Percentiles rank a stretch among this genome's conserved stretches.
phyloP scores from a whole-genome alignment of 371 early-diverging fungal species.

The Actinomortierella ambigua region DNA sequence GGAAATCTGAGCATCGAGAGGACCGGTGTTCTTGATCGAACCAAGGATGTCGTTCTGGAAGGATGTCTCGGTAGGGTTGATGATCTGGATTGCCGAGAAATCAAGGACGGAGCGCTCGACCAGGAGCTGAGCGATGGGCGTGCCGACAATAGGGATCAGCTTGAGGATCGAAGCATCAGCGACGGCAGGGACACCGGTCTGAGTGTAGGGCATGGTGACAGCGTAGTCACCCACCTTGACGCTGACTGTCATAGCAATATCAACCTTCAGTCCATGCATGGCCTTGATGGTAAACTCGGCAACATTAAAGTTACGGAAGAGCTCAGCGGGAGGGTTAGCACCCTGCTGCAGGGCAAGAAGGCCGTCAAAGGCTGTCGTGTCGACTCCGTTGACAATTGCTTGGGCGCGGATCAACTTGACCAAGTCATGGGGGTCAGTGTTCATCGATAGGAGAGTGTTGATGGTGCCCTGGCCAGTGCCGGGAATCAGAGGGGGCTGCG shows the following conservation, averaged over 20 bases:
- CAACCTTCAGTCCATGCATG: conserved; percentile 54
- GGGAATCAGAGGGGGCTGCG: conserved; percentile 31
- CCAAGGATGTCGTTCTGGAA: conserved; percentile 59
- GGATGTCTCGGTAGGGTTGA: conserved; percentile 44
- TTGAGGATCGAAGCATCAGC: conserved; percentile 52
- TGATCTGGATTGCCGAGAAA: conserved; percentile 51
- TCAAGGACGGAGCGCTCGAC: conserved; percentile 52
- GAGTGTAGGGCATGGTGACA: conserved; percentile 52
- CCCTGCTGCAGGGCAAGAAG: conserved; percentile 49
- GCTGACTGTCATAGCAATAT: conserved; percentile 52
- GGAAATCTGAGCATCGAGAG: conserved; percentile 57
- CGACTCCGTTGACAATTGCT: conserved; percentile 51
- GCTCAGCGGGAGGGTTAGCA: conserved; percentile 37
- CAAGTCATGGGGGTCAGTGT: conserved; percentile 38
- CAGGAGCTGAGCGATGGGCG: conserved; percentile 58
- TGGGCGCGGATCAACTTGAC: conserved; percentile 48
- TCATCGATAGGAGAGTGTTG: conserved; percentile 29
- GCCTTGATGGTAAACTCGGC: conserved; percentile 53
- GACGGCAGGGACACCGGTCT: conserved; percentile 49
- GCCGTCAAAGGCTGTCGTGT: conserved; percentile 53
- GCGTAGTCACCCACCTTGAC: conserved; percentile 58
- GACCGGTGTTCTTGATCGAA: conserved; percentile 60
- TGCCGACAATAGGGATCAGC: conserved; percentile 58
- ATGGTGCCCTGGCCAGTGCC: conserved; percentile 29
- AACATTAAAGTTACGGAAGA: conserved; percentile 54